Evolutionary conservation across 495 filamentous ascomycete genomes (phyloP), one percentile per base, ranked within the genome.

Genomic region (Parachaetomium inaequale): DNA sequence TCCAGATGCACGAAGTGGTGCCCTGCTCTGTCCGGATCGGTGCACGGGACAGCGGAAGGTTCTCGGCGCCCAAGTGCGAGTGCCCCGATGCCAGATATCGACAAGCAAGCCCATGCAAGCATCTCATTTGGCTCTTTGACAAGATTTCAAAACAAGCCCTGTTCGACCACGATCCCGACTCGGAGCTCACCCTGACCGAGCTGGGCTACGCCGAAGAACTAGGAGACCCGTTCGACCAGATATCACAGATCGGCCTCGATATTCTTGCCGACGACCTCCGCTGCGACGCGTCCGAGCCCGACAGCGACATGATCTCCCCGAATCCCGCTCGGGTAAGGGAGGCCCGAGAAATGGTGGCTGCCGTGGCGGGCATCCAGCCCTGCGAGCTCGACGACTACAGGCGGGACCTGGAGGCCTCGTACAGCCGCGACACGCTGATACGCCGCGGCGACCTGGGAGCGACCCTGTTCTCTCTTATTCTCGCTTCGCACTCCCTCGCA

Each of bases 61-160:
- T 75, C 56, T 68, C 74, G 10, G 56, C 58, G 0, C 76, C 78
- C 5, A 72, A 64, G 19, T 81, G 79, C 66, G 74, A 75, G 29
- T 80, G 79, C 54, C 67, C 72, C 12, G 68, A 72, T 43, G 70
- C 69, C 46, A 57, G 59, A 28, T 68, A 67, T 43, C 65, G 62
- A 6, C 31, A 60, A 15, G 26, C 36, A 42, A 64, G 66, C 8
- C 78, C 77, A 0, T 81, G 79, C 69, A 76, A 76, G n/a, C 79
- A 81, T 58, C 67, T 78, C 25, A 68, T 81, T 55, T 81, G 78
- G 77, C 71, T 81, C 25, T 72, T 79, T 49, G 79, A 81, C 68
- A 70, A 69, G 53, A 71, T 81, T 29, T 68, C 75, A 14, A 76
- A 74, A 53, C 75, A 77, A 42, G 63, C 71, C 32, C 63, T 78